Conservation (phyloP, 2,329 filamentous ascomycete species). For the Monilinia aucupariae region DNA sequence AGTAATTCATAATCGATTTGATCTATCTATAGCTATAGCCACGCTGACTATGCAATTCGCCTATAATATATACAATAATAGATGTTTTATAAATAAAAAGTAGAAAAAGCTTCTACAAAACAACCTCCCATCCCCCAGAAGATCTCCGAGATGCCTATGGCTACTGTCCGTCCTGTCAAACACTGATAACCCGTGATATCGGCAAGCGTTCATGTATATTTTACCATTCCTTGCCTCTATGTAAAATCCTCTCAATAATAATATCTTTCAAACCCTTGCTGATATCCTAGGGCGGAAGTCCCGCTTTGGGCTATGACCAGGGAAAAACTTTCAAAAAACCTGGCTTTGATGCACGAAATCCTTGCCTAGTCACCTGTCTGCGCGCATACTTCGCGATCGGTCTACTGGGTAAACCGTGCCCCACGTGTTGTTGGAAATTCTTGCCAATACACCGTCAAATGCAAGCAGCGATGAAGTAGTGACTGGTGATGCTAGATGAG, state of each 20-base stretch:
- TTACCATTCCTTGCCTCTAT: background rate
- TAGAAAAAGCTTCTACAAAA: no score
- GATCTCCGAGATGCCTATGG: no score
- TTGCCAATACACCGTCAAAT: background rate
- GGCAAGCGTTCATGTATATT: background rate
- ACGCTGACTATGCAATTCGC: no score
- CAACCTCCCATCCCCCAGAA: no score
- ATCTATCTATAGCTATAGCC: no score
- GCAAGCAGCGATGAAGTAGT: background rate
- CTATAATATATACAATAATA: no score
- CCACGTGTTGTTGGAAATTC: background rate
- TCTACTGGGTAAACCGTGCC: background rate
- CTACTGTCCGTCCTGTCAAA: no score
- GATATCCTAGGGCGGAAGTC: background rate
- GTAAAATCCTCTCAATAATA: no score
- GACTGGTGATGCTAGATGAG: background rate
- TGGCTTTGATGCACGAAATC: background rate
- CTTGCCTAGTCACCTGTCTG: background rate
- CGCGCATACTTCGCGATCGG: background rate
- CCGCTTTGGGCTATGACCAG: background rate
- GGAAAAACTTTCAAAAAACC: background rate
- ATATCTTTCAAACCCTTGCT: background rate
- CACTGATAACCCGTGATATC: no score
- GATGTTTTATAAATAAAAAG: no score
- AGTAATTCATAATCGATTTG: no score